Percentiles rank a stretch among this genome's conserved stretches.
Evolutionary conservation across 805 yeast species (phyloP).

Genomic region (Wickerhamomyces sydowiorum): DNA sequence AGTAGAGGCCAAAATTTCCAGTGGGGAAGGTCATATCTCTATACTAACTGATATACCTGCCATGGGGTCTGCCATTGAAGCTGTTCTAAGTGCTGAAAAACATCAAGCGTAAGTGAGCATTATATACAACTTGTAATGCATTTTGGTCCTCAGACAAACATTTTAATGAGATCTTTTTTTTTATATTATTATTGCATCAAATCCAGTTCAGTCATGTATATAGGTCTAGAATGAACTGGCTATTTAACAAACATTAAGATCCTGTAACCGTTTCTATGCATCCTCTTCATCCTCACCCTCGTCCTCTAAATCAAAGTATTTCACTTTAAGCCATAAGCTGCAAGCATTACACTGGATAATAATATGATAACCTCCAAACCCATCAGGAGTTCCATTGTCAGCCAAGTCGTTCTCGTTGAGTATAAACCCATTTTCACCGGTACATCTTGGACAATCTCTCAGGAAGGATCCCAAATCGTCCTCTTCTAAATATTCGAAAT

Average conservation of each 20-base stretch:
- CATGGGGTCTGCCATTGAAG: slow-evolving; percentile 65
- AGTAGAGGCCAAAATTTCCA: slow-evolving; percentile 59
- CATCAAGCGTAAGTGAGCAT: neutral
- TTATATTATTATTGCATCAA: neutral
- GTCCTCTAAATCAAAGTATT: slow-evolving; percentile 46
- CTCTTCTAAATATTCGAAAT: slow-evolving; percentile 40
- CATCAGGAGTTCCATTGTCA: slow-evolving; percentile 39
- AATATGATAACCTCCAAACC: slow-evolving; percentile 54
- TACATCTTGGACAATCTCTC: slow-evolving; percentile 66
- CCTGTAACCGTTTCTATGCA: neutral
- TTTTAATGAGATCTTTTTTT: neutral
- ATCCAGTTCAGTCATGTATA: too few species aligned
- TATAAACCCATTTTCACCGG: slow-evolving; percentile 42
- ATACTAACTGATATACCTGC: slow-evolving; percentile 68
- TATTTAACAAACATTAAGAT: too few species aligned
- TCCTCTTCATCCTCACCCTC: slow-evolving; percentile 8
- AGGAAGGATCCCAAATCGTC: slow-evolving; percentile 34
- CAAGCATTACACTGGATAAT: slow-evolving; percentile 79
- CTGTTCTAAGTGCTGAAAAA: slow-evolving; percentile 45
- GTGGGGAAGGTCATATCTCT: slow-evolving; percentile 72
- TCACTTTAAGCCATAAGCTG: slow-evolving; percentile 79
- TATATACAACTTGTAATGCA: too few species aligned
- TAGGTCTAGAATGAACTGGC: too few species aligned
- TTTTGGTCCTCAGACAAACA: too few species aligned
- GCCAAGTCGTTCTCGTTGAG: slow-evolving; percentile 59